Evolutionary conservation across 768 basidiomycete species (phyloP).

Genomic region (Lactarius indigo): DNA sequence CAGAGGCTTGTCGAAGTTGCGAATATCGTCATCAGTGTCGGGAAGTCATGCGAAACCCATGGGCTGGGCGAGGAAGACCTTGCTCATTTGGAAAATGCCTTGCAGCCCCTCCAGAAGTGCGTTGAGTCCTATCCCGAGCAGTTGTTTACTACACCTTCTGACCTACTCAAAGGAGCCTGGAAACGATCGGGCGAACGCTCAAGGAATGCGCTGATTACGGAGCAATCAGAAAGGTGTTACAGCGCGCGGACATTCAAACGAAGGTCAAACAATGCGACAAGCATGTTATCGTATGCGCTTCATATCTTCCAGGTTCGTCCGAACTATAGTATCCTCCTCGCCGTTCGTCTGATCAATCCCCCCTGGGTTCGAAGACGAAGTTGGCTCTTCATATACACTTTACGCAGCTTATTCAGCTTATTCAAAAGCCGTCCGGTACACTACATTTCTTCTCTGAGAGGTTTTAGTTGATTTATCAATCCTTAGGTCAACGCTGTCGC

Average conservation of each 20-base stretch:
- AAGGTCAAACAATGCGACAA: background rate
- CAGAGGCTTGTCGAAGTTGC: background rate
- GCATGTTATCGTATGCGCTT: background rate
- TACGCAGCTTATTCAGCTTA: conserved; percentile 1
- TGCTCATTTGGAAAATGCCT: background rate
- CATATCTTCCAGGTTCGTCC: background rate
- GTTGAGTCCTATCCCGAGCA: background rate
- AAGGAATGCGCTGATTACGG: background rate
- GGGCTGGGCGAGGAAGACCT: background rate
- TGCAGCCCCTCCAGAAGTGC: background rate
- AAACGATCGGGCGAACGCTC: background rate
- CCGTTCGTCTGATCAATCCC: background rate
- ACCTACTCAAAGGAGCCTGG: background rate
- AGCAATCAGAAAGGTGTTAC: background rate
- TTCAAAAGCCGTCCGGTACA: background rate
- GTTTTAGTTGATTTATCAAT: background rate
- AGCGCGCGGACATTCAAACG: background rate
- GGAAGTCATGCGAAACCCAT: background rate
- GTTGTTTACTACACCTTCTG: background rate
- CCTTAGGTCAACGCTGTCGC: background rate
- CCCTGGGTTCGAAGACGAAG: background rate
- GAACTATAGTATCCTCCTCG: background rate
- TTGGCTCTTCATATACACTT: background rate
- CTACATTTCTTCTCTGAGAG: background rate
- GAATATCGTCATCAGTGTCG: background rate